Evolutionary conservation across 805 yeast species (phyloP).

Genomic region (Wickerhamomyces mucosus): DNA sequence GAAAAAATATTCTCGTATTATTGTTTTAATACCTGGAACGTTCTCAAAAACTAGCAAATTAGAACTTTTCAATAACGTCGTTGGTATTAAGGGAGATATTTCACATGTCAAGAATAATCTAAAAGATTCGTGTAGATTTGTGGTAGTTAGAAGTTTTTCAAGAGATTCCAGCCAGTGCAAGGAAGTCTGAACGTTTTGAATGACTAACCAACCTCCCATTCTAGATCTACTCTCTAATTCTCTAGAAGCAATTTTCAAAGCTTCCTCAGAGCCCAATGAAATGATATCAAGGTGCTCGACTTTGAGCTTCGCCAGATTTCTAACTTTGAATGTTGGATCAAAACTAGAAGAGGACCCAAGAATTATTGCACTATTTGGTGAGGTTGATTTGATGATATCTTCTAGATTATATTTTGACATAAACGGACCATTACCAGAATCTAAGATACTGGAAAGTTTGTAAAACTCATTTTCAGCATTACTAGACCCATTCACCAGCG

Average conservation of each 20-base stretch:
- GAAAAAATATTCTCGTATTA: conserved; percentile 23
- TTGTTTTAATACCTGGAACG: conserved; percentile 46
- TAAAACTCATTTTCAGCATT: conserved; percentile 10
- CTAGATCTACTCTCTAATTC: conserved; percentile 37
- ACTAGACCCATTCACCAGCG: neutral
- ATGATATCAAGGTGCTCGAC: conserved; percentile 29
- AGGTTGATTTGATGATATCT: conserved; percentile 17
- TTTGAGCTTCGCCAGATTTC: conserved; percentile 28
- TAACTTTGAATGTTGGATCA: conserved; percentile 56
- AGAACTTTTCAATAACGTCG: conserved; percentile 44
- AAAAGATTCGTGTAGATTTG: conserved; percentile 27
- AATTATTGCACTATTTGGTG: conserved; percentile 32
- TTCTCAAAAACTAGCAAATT: conserved; percentile 53
- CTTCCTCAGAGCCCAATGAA: conserved; percentile 72
- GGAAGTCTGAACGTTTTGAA: conserved; percentile 78
- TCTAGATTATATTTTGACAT: conserved; percentile 25
- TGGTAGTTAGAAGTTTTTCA: conserved; percentile 33
- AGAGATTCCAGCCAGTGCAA: conserved; percentile 49
- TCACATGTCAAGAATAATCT: conserved; percentile 60
- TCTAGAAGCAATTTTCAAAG: conserved; percentile 43
- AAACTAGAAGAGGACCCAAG: conserved; percentile 50
- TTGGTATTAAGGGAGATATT: conserved; percentile 35
- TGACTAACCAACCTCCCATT: conserved; percentile 59
- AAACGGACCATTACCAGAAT: conserved; percentile 21
- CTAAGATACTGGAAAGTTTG: conserved; percentile 18